These are phyloP conservation scores for Acer campestre DNA, from an alignment of 345 rosid species.

Conservation along the genomic window DNA sequence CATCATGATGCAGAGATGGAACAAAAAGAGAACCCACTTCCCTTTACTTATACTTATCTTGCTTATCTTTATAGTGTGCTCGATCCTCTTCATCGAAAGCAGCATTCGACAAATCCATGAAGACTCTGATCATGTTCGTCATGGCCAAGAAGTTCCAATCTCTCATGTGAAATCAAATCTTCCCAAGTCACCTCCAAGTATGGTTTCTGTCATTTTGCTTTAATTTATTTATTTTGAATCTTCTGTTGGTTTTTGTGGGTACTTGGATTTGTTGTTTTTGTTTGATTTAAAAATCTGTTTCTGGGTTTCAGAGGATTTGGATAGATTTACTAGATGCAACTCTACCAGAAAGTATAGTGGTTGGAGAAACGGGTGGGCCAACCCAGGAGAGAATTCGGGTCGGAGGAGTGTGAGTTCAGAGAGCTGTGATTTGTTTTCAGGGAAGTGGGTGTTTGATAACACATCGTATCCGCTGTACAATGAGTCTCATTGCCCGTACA, in stretches of 20 bases:
- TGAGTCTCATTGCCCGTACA: constrained; percentile 88
- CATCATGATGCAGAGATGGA: constrained; percentile 68
- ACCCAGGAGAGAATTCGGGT: constrained; percentile 26
- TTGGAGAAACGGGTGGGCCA: constrained; percentile 60
- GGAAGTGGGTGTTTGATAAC: constrained; percentile 90
- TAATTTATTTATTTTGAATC: not conserved
- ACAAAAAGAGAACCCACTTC: constrained; percentile 63
- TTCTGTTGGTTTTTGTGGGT: not conserved
- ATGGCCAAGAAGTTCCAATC: constrained; percentile 24
- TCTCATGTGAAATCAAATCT: constrained; percentile 63
- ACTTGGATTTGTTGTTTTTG: not conserved
- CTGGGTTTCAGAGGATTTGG: constrained; percentile 59
- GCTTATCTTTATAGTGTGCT: constrained; percentile 39
- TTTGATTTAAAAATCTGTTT: not conserved
- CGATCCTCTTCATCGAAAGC: constrained; percentile 62
- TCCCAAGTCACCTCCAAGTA: constrained; percentile 44
- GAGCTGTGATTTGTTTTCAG: constrained; percentile 78
- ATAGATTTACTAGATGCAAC: constrained; percentile 82
- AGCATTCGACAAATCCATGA: constrained; percentile 58
- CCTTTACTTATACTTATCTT: constrained; percentile 55
- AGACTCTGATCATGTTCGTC: constrained; percentile 28
- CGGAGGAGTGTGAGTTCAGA: constrained; percentile 33
- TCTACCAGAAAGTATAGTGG: constrained; percentile 66
- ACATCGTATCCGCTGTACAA: constrained; percentile 70
- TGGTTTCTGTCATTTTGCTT: not conserved